Base-by-base conservation (phyloP, 495 filamentous ascomycete species). In the Talaromyces proteolyticus region DNA sequence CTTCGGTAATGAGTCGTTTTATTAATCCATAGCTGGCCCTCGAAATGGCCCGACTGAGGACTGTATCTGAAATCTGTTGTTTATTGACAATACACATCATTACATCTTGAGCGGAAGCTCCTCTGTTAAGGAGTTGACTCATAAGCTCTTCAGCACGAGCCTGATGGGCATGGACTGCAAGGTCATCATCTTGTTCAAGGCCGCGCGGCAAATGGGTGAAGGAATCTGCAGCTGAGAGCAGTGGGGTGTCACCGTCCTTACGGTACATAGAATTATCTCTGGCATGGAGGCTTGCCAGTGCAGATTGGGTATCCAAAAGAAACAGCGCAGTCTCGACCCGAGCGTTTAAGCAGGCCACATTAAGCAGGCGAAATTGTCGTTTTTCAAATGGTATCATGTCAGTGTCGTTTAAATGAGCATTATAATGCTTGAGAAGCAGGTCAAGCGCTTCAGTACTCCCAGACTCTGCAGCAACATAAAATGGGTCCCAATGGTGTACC, bases 1-100 rank as follows among this genome's bases (percentile, higher is more conserved):
- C 52, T 11, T 40, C 11, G 16, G 52, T 42, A 20, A 55, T 43
- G 6, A 58, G 52, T 14, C 49, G 45, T 40, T 52, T 49, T 12
- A 55, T 39, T 18, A 51, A 43, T 10, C 11, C 11, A 26, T 36
- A 50, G 24, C 49, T 47, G 14, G 17, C 48, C 12, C 34, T 20
- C 3, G 49, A 49, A 16, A 47, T 37, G 14, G 54, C 50, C 29
- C 38, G 24, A 17, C 44, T 34, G 25, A 56, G 53, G 37, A 52
- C 44, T 16, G 49, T 56, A 18, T 39, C 23, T 8, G 25, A 44
- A 36, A 43, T 20, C 20, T 22, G 17, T 36, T 17, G n/a, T 19
- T n/a, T 4, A n/a, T n/a, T n/a, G n/a, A n/a, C n/a, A 34, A 22
- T 23, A 22, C n/a, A 22, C n/a, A n/a, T 36, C n/a, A 39, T 20